phyloP scores from a whole-genome alignment of 805 yeast species.

The Cyberlindnera euphorbiae region DNA sequence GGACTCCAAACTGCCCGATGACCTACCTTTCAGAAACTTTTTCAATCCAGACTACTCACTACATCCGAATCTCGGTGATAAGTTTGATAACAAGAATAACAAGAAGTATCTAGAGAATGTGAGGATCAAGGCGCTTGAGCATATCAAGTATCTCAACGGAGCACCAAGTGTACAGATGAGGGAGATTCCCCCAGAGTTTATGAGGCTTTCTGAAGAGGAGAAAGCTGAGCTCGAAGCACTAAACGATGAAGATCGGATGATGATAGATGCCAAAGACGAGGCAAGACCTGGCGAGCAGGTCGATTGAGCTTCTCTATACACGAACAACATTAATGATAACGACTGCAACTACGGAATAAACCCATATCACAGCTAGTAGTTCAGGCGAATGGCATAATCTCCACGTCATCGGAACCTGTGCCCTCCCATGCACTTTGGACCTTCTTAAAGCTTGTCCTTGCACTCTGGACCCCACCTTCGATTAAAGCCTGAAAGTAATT shows the following conservation, averaged over 20 bases:
- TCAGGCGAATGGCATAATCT: conserved; percentile 21
- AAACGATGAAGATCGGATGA: conserved; percentile 32
- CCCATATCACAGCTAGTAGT: too few relatives aligned
- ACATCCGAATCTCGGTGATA: conserved; percentile 77
- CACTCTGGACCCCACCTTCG: conserved; percentile 19
- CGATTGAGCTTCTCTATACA: conserved; percentile 9
- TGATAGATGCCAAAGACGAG: conserved; percentile 32
- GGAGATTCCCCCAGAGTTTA: conserved; percentile 70
- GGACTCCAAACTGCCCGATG: conserved; percentile 52
- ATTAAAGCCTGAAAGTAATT: conserved; percentile 16
- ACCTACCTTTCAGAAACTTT: conserved; percentile 54
- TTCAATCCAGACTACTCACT: conserved; percentile 80
- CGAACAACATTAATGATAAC: background rate
- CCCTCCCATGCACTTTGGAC: conserved; percentile 21
- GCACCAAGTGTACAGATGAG: conserved; percentile 95
- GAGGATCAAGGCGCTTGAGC: conserved; percentile 70
- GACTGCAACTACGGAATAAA: too few relatives aligned
- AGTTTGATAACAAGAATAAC: conserved; percentile 81
- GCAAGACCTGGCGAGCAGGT: conserved; percentile 33
- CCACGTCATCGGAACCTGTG: conserved; percentile 7
- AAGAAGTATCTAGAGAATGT: conserved; percentile 80
- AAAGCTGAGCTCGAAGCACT: conserved; percentile 30
- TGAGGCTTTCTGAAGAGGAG: conserved; percentile 35
- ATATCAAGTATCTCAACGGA: conserved; percentile 72
- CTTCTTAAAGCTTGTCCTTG: conserved; percentile 15